Evolutionary conservation across 2,329 filamentous ascomycete genomes (phyloP).

Genomic region (Ascochyta koolunga): DNA sequence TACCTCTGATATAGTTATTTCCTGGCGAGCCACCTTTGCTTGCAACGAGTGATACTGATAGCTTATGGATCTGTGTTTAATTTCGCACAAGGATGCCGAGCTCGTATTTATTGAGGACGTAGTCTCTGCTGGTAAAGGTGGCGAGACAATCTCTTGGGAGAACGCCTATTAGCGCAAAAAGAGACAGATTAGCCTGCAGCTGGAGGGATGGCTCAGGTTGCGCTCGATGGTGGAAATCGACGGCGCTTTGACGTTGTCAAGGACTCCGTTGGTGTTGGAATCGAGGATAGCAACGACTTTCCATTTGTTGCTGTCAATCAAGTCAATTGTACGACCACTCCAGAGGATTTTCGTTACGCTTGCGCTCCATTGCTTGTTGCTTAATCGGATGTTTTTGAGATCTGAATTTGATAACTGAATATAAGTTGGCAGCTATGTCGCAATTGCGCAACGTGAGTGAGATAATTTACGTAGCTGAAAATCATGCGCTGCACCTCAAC

Average conservation of each 20-base stretch:
- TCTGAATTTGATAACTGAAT: neutral
- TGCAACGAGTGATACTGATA: neutral
- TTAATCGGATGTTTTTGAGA: neutral
- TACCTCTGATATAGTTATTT: neutral
- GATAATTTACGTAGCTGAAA: too few relatives aligned
- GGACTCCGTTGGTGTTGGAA: neutral
- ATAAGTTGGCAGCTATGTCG: too few relatives aligned
- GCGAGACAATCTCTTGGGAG: neutral
- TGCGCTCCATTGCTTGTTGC: neutral
- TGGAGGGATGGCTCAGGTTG: neutral
- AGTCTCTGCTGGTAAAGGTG: neutral
- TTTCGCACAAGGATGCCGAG: neutral
- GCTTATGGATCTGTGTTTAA: neutral
- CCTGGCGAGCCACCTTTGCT: neutral
- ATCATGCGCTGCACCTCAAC: too few relatives aligned
- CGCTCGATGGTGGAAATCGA: neutral
- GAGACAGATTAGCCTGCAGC: neutral
- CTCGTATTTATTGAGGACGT: neutral
- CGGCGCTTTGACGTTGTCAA: neutral
- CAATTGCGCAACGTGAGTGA: too few relatives aligned
- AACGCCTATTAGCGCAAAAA: neutral
- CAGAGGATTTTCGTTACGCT: neutral
- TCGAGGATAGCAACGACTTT: neutral
- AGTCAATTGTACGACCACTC: neutral
- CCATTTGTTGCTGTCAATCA: neutral